Conservation (phyloP, 2,329 filamentous ascomycete genomes). For the Paracoccidioides lutzii region DNA sequence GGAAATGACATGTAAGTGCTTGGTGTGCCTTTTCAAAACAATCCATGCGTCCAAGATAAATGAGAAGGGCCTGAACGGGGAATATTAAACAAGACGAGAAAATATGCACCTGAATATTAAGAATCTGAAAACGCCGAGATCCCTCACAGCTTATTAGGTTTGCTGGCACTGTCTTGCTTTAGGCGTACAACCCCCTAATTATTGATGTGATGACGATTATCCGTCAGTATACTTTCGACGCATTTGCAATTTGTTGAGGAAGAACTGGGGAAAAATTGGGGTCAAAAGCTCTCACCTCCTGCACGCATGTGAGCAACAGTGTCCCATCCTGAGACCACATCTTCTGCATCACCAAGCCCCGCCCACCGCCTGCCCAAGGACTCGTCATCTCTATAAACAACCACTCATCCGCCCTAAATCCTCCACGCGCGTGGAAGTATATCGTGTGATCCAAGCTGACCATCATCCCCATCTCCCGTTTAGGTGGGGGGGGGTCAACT, state of each 20-base stretch:
- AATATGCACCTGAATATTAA: neutral
- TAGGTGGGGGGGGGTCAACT: conserved; percentile 10
- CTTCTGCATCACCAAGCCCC: conserved; percentile 36
- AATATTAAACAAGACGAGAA: neutral
- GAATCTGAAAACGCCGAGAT: neutral
- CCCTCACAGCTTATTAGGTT: conserved; percentile 4
- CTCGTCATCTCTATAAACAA: conserved; percentile 38
- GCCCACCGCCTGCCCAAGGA: conserved; percentile 39
- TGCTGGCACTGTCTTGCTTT: conserved; percentile 26
- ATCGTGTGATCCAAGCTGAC: conserved; percentile 40
- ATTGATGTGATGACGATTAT: neutral
- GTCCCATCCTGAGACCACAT: conserved; percentile 38
- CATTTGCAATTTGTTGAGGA: neutral
- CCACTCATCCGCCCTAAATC: conserved; percentile 40
- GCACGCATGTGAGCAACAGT: conserved; percentile 38
- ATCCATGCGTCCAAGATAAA: no score
- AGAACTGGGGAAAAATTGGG: conserved; percentile 2
- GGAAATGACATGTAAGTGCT: no score
- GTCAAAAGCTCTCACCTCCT: conserved; percentile 31
- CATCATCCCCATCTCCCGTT: conserved; percentile 37
- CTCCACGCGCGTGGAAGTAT: conserved; percentile 38
- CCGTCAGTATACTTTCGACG: neutral
- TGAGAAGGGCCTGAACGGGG: no score
- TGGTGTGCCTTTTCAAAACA: no score
- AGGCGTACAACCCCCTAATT: conserved; percentile 35